phyloP scores from a whole-genome alignment of 2,329 filamentous ascomycete species.

The Gremmenia infestans region DNA sequence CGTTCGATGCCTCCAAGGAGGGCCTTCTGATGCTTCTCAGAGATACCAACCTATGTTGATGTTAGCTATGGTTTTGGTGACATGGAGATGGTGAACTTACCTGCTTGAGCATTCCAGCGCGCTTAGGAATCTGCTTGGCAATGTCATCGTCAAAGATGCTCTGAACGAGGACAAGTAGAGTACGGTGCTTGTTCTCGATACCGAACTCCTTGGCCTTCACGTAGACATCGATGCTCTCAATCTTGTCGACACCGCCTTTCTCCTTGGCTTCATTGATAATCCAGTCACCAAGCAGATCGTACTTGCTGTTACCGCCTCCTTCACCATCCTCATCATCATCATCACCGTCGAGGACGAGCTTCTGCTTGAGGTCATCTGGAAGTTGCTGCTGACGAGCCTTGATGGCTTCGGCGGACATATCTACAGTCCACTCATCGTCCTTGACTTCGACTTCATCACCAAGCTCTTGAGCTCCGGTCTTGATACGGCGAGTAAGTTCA shows the following conservation, averaged over 20 bases:
- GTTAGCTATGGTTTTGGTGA: slow-evolving; percentile 9
- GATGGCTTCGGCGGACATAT: slow-evolving; percentile 93
- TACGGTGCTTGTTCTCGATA: slow-evolving; percentile 92
- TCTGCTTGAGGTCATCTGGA: slow-evolving; percentile 90
- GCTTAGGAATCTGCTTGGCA: slow-evolving; percentile 77
- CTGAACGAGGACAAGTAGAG: slow-evolving; percentile 84
- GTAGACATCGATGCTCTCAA: slow-evolving; percentile 89
- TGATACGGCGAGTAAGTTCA: slow-evolving; percentile 76
- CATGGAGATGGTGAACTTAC: slow-evolving; percentile 40
- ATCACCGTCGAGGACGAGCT: slow-evolving; percentile 74
- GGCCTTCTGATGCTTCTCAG: slow-evolving; percentile 91
- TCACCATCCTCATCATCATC: slow-evolving; percentile 80
- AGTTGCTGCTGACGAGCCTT: slow-evolving; percentile 90
- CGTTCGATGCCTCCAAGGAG: slow-evolving; percentile 93
- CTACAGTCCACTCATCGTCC: slow-evolving; percentile 92
- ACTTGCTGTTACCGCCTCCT: slow-evolving; percentile 67
- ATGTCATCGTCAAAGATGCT: slow-evolving; percentile 92
- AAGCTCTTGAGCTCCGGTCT: slow-evolving; percentile 65
- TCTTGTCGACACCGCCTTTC: slow-evolving; percentile 68
- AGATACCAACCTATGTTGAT: slow-evolving; percentile 63
- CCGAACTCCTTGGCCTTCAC: slow-evolving; percentile 95
- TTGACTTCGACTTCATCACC: slow-evolving; percentile 63
- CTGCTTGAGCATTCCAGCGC: slow-evolving; percentile 84
- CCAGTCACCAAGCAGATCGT: slow-evolving; percentile 92
- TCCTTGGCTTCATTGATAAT: slow-evolving; percentile 68